phyloP scores from a whole-genome alignment of 345 rosid species.

The Lepidium sativum region DNA sequence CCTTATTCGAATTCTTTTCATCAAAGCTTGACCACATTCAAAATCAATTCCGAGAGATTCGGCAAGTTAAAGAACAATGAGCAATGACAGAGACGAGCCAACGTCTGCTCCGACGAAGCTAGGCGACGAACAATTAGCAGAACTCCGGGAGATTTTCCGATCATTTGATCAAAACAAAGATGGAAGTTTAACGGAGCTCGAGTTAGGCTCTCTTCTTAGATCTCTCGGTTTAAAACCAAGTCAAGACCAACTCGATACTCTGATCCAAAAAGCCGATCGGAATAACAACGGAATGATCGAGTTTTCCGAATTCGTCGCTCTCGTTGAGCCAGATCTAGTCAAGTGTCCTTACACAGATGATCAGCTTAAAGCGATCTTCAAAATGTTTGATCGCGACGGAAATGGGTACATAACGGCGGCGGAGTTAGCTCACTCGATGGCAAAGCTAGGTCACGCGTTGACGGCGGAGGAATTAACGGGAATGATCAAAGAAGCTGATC shows the following conservation, averaged over 20 bases:
- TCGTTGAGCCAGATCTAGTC: slow-evolving; percentile 76
- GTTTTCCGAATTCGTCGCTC: slow-evolving; percentile 75
- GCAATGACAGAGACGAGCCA: slow-evolving; percentile 30
- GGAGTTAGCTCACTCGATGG: slow-evolving; percentile 85
- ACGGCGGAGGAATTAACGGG: slow-evolving; percentile 81
- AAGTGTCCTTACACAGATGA: slow-evolving; percentile 73
- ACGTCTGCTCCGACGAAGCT: slow-evolving; percentile 31
- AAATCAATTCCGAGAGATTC: neutral
- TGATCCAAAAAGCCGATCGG: slow-evolving; percentile 68
- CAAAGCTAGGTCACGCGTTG: slow-evolving; percentile 65
- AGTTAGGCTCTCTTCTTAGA: slow-evolving; percentile 74
- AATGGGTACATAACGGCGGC: slow-evolving; percentile 84
- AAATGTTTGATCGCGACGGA: slow-evolving; percentile 73
- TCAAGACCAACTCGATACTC: slow-evolving; percentile 64
- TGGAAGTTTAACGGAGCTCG: slow-evolving; percentile 88
- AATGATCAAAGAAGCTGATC: slow-evolving; percentile 94
- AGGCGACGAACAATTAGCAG: slow-evolving; percentile 68
- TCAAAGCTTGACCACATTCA: slow-evolving; percentile 1
- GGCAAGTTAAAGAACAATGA: slow-evolving; percentile 24
- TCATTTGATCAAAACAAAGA: slow-evolving; percentile 79
- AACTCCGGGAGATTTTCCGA: slow-evolving; percentile 76
- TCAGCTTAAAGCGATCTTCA: slow-evolving; percentile 52
- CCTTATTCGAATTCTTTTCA: neutral
- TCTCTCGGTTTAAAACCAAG: slow-evolving; percentile 77
- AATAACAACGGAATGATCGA: slow-evolving; percentile 83